phyloP scores from a whole-genome alignment of 2,329 filamentous ascomycete genomes.

The Penicillium paneum region DNA sequence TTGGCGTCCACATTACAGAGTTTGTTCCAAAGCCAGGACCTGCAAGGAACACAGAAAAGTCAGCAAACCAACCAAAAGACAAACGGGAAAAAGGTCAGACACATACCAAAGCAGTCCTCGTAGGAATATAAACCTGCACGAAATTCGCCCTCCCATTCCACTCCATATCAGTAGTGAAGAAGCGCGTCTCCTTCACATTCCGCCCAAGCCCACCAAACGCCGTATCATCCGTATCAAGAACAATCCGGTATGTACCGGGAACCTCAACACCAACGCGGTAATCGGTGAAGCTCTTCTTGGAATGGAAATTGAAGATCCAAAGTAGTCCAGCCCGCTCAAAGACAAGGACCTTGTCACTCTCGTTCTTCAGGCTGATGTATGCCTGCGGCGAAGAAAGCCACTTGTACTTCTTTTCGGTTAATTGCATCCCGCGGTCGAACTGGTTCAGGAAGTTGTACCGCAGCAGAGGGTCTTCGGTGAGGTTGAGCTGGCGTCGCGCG shows the following conservation, averaged over 20 bases:
- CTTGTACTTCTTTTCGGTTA: conserved; percentile 79
- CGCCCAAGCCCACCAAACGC: conserved; percentile 76
- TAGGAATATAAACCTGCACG: conserved; percentile 85
- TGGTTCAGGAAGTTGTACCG: conserved; percentile 90
- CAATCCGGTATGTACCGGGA: conserved; percentile 79
- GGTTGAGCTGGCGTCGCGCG: conserved; percentile 86
- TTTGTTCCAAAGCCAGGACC: conserved; percentile 55
- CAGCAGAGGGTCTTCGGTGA: conserved; percentile 79
- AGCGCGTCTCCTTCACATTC: conserved; percentile 74
- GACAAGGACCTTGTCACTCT: conserved; percentile 88
- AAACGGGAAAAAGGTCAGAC: background rate
- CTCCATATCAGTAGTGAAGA: conserved; percentile 84
- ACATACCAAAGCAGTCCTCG: conserved; percentile 75
- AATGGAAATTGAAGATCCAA: conserved; percentile 96
- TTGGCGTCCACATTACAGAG: conserved; percentile 26
- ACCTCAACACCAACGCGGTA: conserved; percentile 87
- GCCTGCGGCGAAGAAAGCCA: conserved; percentile 86
- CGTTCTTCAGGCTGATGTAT: conserved; percentile 90
- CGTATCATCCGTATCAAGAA: conserved; percentile 75
- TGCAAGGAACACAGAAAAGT: conserved; percentile 26
- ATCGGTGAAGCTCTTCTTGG: conserved; percentile 78
- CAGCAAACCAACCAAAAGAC: background rate
- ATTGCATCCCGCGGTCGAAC: conserved; percentile 91
- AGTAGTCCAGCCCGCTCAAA: conserved; percentile 89
- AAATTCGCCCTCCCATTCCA: conserved; percentile 93